Base-by-base conservation (phyloP, 164 flowering plant genomes). In the Euptelea pleiosperma region DNA sequence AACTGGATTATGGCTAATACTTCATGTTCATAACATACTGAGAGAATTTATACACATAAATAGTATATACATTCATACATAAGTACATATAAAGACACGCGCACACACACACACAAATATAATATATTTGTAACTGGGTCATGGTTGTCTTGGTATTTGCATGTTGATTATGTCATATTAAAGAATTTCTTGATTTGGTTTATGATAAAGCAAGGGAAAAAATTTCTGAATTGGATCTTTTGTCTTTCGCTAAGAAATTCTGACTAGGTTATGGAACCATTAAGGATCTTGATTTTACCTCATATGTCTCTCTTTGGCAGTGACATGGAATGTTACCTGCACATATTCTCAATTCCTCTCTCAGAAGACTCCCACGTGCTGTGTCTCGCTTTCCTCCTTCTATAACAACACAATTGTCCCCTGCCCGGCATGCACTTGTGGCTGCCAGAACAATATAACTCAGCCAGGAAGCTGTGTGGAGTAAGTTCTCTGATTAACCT, bases 261-360 rank as follows among this genome's bases (percentile, higher is more conserved):
- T 26, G 4, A 6, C 18, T 28, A 14, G 0, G 22, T 8, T 10
- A 19, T n/a, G 9, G 9, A 22, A 18, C 28, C 8, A 1, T 1
- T 3, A 29, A 8, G 8, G 48, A 9, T 24, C 7, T 16, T 29
- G 28, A 10, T n/a, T 57, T 39, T 26, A 51, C 3, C 36, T 64
- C 18, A 24, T 37, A 18, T 57, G 1, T 43, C n/a, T 49, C 6
- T 4, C 16, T 30, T 16, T 48, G 47, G 58, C 81, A 89, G 96
- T 83, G 96, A 89, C 94, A n/a, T 86, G 93, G 96, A 86, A 89
- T 28, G 79, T 82, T 54, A 82, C 91, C 3, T 87, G 97, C 75
- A 85, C 82, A 8, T 90, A 85, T 52, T 90, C 97, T 3, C 97
- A 89, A 52, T 87, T 89, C 64, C 74, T 85, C 59, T 76, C 95